Conservation (phyloP, 441 rosid genomes). For the Brassica hybrid region DNA sequence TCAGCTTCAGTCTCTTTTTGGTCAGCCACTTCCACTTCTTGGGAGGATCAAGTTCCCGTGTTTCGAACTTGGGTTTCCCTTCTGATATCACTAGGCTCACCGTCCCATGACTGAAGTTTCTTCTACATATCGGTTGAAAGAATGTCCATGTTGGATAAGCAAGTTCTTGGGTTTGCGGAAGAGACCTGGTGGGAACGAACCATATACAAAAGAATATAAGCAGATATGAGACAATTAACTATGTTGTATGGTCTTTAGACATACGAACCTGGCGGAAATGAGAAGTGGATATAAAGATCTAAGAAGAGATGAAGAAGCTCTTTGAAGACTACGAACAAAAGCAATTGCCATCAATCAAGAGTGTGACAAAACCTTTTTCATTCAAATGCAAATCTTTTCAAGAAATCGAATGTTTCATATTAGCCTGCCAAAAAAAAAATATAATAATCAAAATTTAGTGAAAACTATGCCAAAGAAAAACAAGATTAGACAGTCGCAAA, state of each 20-base stretch:
- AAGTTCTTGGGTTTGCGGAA: neutral
- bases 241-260: neutral
- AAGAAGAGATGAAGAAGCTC: slow-evolving; percentile 43
- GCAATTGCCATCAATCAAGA: slow-evolving; percentile 42
- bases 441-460: no score
- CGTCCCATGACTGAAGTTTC: slow-evolving; percentile 67
- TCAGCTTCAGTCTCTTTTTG: slow-evolving; percentile 77
- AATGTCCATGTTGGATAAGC: neutral
- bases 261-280: slow-evolving; percentile 42
- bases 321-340: slow-evolving; percentile 41
- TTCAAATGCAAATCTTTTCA: neutral
- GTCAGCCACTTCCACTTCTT: slow-evolving; percentile 83
- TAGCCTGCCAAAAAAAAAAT: slow-evolving; percentile 8
- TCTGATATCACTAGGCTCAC: slow-evolving; percentile 81
- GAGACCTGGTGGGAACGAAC: neutral
- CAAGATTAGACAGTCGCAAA: no score
- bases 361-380: neutral
- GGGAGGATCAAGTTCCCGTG: slow-evolving; percentile 73
- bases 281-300: slow-evolving; percentile 30
- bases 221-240: neutral
- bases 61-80: slow-evolving; percentile 93
- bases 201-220: neutral
- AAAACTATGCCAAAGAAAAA: no score
- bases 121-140: slow-evolving; percentile 41
- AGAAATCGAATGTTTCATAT: neutral